phyloP scores from a whole-genome alignment of 331 rosid species.

The Pyrus hybrid region DNA sequence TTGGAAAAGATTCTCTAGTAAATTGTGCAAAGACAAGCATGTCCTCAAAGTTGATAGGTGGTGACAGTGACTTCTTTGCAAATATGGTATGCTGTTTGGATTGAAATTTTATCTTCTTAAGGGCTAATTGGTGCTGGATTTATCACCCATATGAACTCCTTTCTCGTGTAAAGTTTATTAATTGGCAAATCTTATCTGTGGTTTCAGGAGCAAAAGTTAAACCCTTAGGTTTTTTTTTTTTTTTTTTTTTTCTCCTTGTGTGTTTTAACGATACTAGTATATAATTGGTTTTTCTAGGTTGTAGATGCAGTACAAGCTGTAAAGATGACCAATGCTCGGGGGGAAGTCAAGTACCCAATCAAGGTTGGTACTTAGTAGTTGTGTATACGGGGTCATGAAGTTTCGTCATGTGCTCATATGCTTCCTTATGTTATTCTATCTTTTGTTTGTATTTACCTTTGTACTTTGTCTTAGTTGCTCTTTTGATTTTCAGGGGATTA shows the following conservation, averaged over 20 bases:
- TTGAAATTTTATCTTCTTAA: background rate
- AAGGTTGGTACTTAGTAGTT: constrained; percentile 65
- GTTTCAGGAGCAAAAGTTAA: background rate
- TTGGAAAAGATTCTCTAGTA: constrained; percentile 71
- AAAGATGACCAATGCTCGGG: constrained; percentile 86
- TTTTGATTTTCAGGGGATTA: constrained; percentile 53
- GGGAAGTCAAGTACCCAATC: constrained; percentile 86
- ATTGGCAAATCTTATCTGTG: background rate
- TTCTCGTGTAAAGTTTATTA: background rate
- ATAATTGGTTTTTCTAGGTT: constrained; percentile 38
- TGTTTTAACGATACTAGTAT: constrained; percentile 8
- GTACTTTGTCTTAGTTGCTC: background rate
- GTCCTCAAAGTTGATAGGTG: constrained; percentile 95
- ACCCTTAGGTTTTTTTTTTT: background rate
- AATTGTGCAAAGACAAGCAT: constrained; percentile 98
- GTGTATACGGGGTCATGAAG: background rate
- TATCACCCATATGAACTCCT: background rate
- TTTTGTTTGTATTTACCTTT: background rate
- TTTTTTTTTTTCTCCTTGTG: background rate
- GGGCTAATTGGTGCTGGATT: background rate
- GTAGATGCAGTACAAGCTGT: constrained; percentile 89
- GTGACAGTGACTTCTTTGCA: constrained; percentile 90
- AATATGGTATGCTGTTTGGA: constrained; percentile 50
- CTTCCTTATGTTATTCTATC: background rate
- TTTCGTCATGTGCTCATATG: background rate